Evolutionary conservation across 208 protist species (phyloP).

Genomic region (Leishmania gerbilli): DNA sequence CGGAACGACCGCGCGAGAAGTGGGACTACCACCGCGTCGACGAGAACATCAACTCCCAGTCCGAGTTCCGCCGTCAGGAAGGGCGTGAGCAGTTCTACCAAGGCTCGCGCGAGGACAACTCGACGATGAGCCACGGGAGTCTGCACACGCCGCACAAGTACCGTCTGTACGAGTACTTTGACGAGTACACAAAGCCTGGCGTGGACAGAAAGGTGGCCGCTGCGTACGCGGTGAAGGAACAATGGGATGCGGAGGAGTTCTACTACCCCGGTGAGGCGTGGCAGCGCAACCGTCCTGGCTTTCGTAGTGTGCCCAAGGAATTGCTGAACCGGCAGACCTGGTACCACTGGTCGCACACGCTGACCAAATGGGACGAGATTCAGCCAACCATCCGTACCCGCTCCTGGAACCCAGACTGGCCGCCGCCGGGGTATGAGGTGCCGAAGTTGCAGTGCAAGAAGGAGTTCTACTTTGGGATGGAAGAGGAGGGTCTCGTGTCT

Average conservation of each 20-base stretch:
- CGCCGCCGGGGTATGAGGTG: conserved; percentile 83
- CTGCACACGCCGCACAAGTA: conserved; percentile 84
- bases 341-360: conserved; percentile 90
- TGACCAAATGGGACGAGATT: conserved; percentile 88
- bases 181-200: conserved; percentile 89
- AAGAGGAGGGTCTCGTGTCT: conserved; percentile 78
- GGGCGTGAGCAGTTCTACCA: conserved; percentile 75
- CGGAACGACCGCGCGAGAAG: conserved; percentile 61
- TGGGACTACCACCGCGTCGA: conserved; percentile 90
- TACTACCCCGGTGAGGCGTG: conserved; percentile 91
- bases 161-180: conserved; percentile 89
- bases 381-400: conserved; percentile 82
- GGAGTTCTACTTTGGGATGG: conserved; percentile 84
- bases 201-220: conserved; percentile 76
- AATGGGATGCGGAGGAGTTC: conserved; percentile 89
- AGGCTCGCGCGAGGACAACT: conserved; percentile 82
- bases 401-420: conserved; percentile 89
- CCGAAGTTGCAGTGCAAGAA: conserved; percentile 86
- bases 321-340: conserved; percentile 86
- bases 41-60: conserved; percentile 88
- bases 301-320: conserved; percentile 88
- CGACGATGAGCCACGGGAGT: conserved; percentile 59
- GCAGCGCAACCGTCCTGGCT: conserved; percentile 82
- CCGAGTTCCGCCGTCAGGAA: conserved; percentile 70
- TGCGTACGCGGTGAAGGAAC: conserved; percentile 80